A percentile compares a stretch with the other conserved stretches of the same genome.
phyloP scores from a whole-genome alignment of 768 basidiomycete species.

The Hortiboletus campestris region DNA sequence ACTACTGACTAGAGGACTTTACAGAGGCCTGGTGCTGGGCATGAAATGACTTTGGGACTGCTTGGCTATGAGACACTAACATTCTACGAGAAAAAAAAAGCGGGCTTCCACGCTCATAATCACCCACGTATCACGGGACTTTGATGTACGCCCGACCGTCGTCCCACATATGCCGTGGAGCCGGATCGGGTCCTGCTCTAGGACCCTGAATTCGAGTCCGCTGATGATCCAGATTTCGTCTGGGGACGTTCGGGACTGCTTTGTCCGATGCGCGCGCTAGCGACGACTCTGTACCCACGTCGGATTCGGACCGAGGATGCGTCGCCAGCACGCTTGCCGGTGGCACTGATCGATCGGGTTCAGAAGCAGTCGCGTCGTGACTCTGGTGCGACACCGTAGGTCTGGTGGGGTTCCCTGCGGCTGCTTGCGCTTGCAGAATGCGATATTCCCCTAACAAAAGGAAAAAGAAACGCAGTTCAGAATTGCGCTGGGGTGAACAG shows the following conservation, averaged over 20 bases:
- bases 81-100: not conserved
- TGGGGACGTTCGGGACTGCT: not conserved
- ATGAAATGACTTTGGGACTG: not conserved
- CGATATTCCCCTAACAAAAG: constrained; percentile 26
- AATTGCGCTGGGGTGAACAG: not conserved
- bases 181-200: not conserved
- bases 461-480: not conserved
- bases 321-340: not conserved
- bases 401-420: constrained; percentile 12
- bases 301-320: not conserved
- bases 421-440: constrained; percentile 22
- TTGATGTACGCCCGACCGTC: not conserved
- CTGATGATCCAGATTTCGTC: not conserved
- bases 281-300: not conserved
- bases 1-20: no score
- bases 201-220: not conserved
- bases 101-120: not conserved
- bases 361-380: not conserved
- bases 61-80: not conserved
- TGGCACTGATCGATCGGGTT: not conserved
- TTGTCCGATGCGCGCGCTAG: not conserved
- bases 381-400: constrained; percentile 9
- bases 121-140: not conserved
- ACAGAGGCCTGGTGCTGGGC: no score
- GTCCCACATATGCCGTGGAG: not conserved